Evolutionary conservation across 495 filamentous ascomycete species (phyloP).

Genomic region (Penicillium canescens): DNA sequence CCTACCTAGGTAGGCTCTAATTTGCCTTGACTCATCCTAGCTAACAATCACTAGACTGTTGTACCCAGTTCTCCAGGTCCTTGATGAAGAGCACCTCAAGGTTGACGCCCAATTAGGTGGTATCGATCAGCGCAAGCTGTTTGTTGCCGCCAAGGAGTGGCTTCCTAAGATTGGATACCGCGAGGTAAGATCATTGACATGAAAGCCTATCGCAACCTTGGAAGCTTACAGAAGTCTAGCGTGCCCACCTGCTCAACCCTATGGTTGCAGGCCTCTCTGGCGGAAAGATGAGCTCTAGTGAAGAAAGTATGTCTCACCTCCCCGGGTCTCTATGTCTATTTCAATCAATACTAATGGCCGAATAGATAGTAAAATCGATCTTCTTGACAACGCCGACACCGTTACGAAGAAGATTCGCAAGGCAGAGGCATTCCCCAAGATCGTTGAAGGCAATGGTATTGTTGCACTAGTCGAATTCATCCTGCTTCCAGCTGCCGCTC

Average conservation of each 20-base stretch:
- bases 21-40: too few relatives aligned
- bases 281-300: conserved; percentile 68
- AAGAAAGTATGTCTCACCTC: conserved; percentile 21
- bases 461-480: conserved; percentile 78
- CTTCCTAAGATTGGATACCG: conserved; percentile 46
- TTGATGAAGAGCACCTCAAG: conserved; percentile 88
- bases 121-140: conserved; percentile 90
- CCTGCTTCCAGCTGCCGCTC: conserved; percentile 61
- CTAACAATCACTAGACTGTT: conserved; percentile 48
- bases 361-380: conserved; percentile 68
- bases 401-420: conserved; percentile 76
- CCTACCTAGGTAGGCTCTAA: too few relatives aligned
- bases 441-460: conserved; percentile 77
- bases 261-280: conserved; percentile 82
- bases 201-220: too few relatives aligned
- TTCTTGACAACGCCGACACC: conserved; percentile 68
- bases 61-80: conserved; percentile 76
- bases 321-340: background rate
- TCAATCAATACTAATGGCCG: conserved; percentile 9
- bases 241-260: conserved; percentile 82
- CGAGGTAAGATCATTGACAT: conserved; percentile 32
- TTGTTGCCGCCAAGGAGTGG: conserved; percentile 68
- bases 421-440: conserved; percentile 67
- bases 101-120: conserved; percentile 75
- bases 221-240: conserved; percentile 20